Percentiles rank a stretch among this genome's conserved stretches.
These are phyloP conservation scores for Saccharomycopsis vini DNA, from an alignment of 805 yeast species.

Conservation along the genomic window DNA sequence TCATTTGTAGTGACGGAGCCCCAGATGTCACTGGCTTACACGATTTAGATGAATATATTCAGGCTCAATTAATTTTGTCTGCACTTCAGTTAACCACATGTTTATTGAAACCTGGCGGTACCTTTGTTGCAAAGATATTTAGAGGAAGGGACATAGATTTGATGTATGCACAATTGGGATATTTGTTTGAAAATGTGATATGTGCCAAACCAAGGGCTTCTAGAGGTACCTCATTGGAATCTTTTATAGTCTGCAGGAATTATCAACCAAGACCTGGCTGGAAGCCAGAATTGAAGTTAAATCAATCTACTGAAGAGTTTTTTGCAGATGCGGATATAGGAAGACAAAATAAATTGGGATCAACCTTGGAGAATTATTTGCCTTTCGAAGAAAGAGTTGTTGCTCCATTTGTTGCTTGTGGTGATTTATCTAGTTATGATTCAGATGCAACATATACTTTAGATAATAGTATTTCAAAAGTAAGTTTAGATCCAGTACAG, in stretches of 20 bases:
- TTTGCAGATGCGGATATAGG: conserved; percentile 53
- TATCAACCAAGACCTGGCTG: conserved; percentile 79
- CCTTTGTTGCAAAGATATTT: conserved; percentile 92
- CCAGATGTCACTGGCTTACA: conserved; percentile 98
- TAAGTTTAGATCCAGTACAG: conserved; percentile 84
- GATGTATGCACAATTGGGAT: conserved; percentile 85
- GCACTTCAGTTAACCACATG: conserved; percentile 91
- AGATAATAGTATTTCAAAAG: conserved; percentile 24
- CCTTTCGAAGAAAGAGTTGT: conserved; percentile 60
- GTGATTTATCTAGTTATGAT: conserved; percentile 79
- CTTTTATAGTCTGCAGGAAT: conserved; percentile 87
- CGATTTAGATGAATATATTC: conserved; percentile 93
- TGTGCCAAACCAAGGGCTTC: conserved; percentile 97
- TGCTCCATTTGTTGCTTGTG: conserved; percentile 94
- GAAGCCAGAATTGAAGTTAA: conserved; percentile 56
- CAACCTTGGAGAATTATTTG: conserved; percentile 36
- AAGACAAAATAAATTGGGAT: conserved; percentile 27
- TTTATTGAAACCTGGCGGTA: conserved; percentile 79
- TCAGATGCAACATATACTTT: conserved; percentile 84
- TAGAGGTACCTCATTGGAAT: conserved; percentile 88
- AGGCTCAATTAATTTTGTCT: conserved; percentile 85
- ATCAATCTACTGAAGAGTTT: conserved; percentile 69
- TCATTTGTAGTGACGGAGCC: conserved; percentile 96
- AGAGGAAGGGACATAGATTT: conserved; percentile 94
- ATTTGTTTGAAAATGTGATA: conserved; percentile 73